Conservation (phyloP, 2,329 filamentous ascomycete genomes). For the Paraphoma chrysanthemicola region DNA sequence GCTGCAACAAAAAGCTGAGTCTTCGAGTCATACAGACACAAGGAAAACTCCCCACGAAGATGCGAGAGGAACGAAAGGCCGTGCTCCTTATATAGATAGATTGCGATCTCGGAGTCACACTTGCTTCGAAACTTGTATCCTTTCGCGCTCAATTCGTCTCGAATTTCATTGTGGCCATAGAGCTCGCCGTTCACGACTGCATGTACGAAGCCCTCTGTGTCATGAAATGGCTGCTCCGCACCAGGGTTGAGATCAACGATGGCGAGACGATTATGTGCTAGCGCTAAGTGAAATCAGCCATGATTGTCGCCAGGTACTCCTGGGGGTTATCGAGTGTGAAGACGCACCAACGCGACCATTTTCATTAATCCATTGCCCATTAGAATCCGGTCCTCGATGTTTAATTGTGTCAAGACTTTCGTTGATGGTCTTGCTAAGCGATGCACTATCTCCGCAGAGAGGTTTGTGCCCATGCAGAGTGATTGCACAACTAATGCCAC, state of each 20-base stretch:
- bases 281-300: slow-evolving; percentile 17
- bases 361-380: slow-evolving; percentile 56
- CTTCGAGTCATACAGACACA: slow-evolving; percentile 59
- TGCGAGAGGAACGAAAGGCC: slow-evolving; percentile 56
- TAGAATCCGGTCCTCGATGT: slow-evolving; percentile 56
- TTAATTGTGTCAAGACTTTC: slow-evolving; percentile 36
- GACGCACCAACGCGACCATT: slow-evolving; percentile 51
- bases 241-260: slow-evolving; percentile 32
- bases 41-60: slow-evolving; percentile 63
- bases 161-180: slow-evolving; percentile 61
- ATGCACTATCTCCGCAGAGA: slow-evolving; percentile 3
- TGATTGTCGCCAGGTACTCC: no score
- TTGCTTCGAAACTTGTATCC: slow-evolving; percentile 55
- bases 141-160: slow-evolving; percentile 41
- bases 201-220: slow-evolving; percentile 47
- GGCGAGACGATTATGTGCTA: slow-evolving; percentile 34
- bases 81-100: slow-evolving; percentile 56
- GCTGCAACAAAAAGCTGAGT: slow-evolving; percentile 53
- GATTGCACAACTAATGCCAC: slow-evolving; percentile 22
- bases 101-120: slow-evolving; percentile 61
- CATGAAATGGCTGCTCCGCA: slow-evolving; percentile 35
- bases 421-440: slow-evolving; percentile 15
- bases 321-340: no score
- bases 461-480: slow-evolving; percentile 18
- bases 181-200: slow-evolving; percentile 67